Base-by-base conservation (phyloP, 441 rosid genomes). In the Populus hybrid region DNA sequence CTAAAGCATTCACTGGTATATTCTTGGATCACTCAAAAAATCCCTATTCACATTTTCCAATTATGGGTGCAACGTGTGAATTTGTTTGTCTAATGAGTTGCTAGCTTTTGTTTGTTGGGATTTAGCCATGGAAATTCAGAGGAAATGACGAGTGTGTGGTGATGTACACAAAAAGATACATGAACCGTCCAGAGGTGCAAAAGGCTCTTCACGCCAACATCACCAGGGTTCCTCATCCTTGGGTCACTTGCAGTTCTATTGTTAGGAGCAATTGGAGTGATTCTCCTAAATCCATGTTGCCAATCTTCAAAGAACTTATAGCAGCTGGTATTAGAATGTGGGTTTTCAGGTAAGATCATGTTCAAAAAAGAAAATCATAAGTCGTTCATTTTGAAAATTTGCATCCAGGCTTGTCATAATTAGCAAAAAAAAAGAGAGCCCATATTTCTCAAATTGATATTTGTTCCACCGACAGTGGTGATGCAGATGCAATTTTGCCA, bases 161-260 rank as follows among this genome's bases (percentile, higher is more conserved):
- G 45, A 36, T 1, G 78, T 86, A 93, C 16, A 93, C 97, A 0
- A 92, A 86, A 82, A 88, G 77, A 68, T 94, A 91, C 69, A 91
- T 88, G 79, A 93, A 94, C 69, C 84, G 87, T 16, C 89, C 74
- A 0, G 89, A 89, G 3, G 97, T 94, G 21, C 95, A 93, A 67
- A 84, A 76, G 84, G 95, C 95, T 65, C 80, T 94, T 86, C 97
- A 93, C 68, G 98, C 97, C 0, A 91, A 91, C 78, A 45, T 59
- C 9, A 87, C 91, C 0, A 72, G 78, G 31, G 87, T 90, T 84
- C 91, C 89, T 29, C 90, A 86, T 73, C 90, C 84, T 31, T 91
- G 97, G 98, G 84, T 86, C 2, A 88, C 93, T 82, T 93, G 93
- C 88, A 92, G 98, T 81, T 91, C 90, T 74, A 79, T 83, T 68